Base-by-base conservation (phyloP, 331 rosid genomes). In the Arachis monticola region DNA sequence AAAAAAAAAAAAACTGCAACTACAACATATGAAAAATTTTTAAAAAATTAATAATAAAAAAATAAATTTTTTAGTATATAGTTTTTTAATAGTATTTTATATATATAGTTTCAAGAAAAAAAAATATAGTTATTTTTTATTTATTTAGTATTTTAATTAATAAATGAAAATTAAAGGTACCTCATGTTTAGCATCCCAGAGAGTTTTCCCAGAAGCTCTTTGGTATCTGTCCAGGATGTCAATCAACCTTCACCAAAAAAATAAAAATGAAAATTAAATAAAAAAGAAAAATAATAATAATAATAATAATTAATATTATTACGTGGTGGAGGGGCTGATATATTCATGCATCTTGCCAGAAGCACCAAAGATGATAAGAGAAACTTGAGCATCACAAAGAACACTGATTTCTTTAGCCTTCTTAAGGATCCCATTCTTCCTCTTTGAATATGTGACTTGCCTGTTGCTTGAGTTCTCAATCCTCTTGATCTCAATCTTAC, bases 151-250 rank as follows among this genome's bases (percentile, higher is more conserved):
- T 17, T 17, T 17, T 17, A 13, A 13, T 62, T 46, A 32, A 32
- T 22, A 4, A 73, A 60, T 32, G 61, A 13, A 11, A 67, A 1
- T 35, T 0, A 60, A 67, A 71, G 71, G 70, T 76, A 91, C 99
- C 96, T 94, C 96, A 85, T 94, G 99, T 75, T 94, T 94, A 42
- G 92, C 89, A 59, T 90, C 96, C 99, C 99, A 94, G 10, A 94
- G 81, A 72, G 67, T 94, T 55, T 82, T 77, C 78, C 89, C 91
- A 58, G 97, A 84, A 3, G 83, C 74, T 81, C 74, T 86, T 30
- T 94, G 96, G 83, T 92, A 94, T 64, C 84, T 85, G 6, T 90
- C 96, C 58, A 90, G 76, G 67, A 90, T 56, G 2, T 86, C 73
- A 79, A 80, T 41, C 90, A 94, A 69, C 76, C 97, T 94, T 82